Evolutionary conservation across 2,329 filamentous ascomycete genomes (phyloP).

Genomic region (Sclerotinia minor): DNA sequence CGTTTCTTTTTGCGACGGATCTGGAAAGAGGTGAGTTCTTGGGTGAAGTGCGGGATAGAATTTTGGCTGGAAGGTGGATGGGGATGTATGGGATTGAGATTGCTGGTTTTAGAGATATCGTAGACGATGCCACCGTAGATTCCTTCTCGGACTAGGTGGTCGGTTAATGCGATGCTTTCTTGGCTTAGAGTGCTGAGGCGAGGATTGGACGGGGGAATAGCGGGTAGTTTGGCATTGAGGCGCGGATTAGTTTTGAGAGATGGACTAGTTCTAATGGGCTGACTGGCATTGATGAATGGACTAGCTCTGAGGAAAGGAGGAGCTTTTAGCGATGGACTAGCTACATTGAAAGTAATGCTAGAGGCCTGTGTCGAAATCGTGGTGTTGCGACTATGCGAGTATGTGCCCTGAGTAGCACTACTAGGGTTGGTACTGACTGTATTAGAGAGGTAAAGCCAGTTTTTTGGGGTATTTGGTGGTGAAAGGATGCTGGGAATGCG

Average conservation of each 20-base stretch:
- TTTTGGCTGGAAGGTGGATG: neutral
- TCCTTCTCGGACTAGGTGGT: slow-evolving; percentile 13
- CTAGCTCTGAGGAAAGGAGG: neutral
- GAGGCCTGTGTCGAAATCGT: neutral
- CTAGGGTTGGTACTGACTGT: neutral
- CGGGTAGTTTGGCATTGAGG: neutral
- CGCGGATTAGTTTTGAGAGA: neutral
- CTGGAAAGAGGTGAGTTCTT: neutral
- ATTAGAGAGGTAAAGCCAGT: neutral
- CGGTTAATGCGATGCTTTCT: slow-evolving; percentile 5
- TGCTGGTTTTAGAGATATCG: neutral
- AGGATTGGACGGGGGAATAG: neutral
- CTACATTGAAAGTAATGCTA: neutral
- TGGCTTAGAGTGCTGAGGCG: neutral
- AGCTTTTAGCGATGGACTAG: neutral
- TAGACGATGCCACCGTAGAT: slow-evolving; percentile 15
- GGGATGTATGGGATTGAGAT: neutral
- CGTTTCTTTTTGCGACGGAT: neutral
- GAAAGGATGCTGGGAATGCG: neutral
- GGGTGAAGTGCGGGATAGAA: neutral
- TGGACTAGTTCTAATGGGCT: neutral
- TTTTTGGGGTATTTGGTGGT: slow-evolving; percentile 2
- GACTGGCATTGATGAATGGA: neutral
- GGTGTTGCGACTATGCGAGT: neutral
- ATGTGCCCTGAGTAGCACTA: neutral